Conservation (phyloP, 78 protist genomes). For the Speleostelium caveatum region DNA sequence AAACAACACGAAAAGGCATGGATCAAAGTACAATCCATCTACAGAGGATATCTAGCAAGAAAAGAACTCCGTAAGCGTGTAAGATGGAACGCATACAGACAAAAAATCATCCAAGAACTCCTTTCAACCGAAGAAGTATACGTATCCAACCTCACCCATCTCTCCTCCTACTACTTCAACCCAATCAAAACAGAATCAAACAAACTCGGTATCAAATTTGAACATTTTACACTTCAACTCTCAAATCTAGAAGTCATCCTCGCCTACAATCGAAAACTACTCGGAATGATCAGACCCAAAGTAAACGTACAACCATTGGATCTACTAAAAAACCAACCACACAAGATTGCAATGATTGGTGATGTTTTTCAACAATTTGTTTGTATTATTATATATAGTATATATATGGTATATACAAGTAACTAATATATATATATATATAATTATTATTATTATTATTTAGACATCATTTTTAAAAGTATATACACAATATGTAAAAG, state of each 20-base stretch:
- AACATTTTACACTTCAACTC: constrained; percentile 28
- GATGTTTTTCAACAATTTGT: constrained; percentile 63
- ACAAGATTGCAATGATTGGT: too few relatives aligned
- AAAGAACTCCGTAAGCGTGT: constrained; percentile 20
- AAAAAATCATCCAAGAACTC: constrained; percentile 54
- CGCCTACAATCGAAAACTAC: constrained; percentile 35
- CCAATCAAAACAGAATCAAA: constrained; percentile 44
- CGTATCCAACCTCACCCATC: constrained; percentile 32
- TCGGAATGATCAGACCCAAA: constrained; percentile 28
- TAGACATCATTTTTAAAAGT: constrained; percentile 64
- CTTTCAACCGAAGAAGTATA: constrained; percentile 57
- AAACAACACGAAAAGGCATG: constrained; percentile 53
- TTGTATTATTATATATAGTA: neutral
- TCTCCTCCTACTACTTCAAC: constrained; percentile 19
- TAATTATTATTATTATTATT: neutral
- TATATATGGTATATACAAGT: neutral
- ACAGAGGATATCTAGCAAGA: constrained; percentile 59
- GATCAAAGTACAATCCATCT: constrained; percentile 55
- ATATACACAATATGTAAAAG: constrained; percentile 79
- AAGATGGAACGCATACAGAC: constrained; percentile 62
- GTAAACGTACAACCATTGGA: constrained; percentile 20
- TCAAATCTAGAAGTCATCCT: constrained; percentile 69
- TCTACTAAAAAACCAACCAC: too few relatives aligned
- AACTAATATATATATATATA: neutral
- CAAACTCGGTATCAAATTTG: constrained; percentile 50